A percentile compares a stretch with the other conserved stretches of the same genome.
phyloP scores from a whole-genome alignment of 345 rosid species.

The rapeseed (Brassica napus) region DNA sequence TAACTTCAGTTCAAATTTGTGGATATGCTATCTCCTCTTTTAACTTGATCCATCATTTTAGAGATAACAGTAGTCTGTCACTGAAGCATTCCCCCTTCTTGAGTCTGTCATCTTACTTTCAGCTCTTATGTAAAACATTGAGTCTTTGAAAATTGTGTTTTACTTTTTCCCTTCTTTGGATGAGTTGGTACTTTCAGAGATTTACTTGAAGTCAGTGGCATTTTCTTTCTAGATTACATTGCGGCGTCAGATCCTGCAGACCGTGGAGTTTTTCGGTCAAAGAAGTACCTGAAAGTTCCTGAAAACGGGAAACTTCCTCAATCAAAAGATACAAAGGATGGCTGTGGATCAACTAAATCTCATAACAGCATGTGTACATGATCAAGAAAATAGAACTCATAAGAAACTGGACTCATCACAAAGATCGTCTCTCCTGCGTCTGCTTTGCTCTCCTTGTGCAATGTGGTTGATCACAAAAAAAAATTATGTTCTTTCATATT shows the following conservation, averaged over 20 bases:
- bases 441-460: slow-evolving; percentile 69
- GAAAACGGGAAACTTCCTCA: slow-evolving; percentile 49
- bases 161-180: too few relatives aligned
- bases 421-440: slow-evolving; percentile 45
- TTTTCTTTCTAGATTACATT: slow-evolving; percentile 49
- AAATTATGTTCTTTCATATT: too few relatives aligned
- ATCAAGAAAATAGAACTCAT: slow-evolving; percentile 34
- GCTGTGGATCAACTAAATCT: slow-evolving; percentile 65
- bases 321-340: slow-evolving; percentile 55
- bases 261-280: slow-evolving; percentile 73
- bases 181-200: too few relatives aligned
- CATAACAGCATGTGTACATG: slow-evolving; percentile 6
- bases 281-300: slow-evolving; percentile 70
- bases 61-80: too few relatives aligned
- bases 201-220: not conserved
- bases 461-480: slow-evolving; percentile 41
- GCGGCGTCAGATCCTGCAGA: slow-evolving; percentile 86
- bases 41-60: too few relatives aligned
- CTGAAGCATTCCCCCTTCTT: too few relatives aligned
- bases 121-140: too few relatives aligned
- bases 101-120: too few relatives aligned
- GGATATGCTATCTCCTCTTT: too few relatives aligned
- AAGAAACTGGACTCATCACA: slow-evolving; percentile 44
- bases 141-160: too few relatives aligned
- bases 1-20: too few relatives aligned